Conservation (phyloP, 371 early-diverging fungal genomes). For the Mortierella sp. region DNA sequence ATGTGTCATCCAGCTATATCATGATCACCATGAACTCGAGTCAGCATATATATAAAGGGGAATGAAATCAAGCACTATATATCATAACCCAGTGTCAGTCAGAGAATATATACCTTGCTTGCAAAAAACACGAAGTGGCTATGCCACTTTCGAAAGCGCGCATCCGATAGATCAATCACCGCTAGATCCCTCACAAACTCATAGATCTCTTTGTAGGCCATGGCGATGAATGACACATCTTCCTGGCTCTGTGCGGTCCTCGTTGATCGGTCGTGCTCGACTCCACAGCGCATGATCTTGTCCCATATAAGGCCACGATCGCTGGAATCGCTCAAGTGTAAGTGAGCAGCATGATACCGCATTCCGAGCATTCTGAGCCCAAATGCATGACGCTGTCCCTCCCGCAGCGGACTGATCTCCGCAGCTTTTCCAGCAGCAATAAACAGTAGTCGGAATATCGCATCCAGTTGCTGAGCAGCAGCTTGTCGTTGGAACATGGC, state of each 20-base stretch:
- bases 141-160: slow-evolving; percentile 29
- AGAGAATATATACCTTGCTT: slow-evolving; percentile 18
- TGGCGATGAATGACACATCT: slow-evolving; percentile 12
- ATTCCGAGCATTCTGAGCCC: slow-evolving; percentile 36
- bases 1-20: slow-evolving; percentile 10
- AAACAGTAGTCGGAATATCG: slow-evolving; percentile 40
- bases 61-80: no score
- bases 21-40: not conserved
- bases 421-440: slow-evolving; percentile 40
- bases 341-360: slow-evolving; percentile 22
- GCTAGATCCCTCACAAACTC: slow-evolving; percentile 7
- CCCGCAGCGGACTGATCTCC: slow-evolving; percentile 12
- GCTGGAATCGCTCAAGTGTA: not conserved
- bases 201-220: slow-evolving; percentile 12
- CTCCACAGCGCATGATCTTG: slow-evolving; percentile 34
- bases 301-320: slow-evolving; percentile 37
- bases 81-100: no score
- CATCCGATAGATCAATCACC: not conserved
- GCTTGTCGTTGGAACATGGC: slow-evolving; percentile 14
- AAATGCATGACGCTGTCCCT: slow-evolving; percentile 27
- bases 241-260: slow-evolving; percentile 14
- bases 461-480: slow-evolving; percentile 29
- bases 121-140: slow-evolving; percentile 18
- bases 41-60: not conserved
- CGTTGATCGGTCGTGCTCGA: slow-evolving; percentile 29